These are phyloP conservation scores for Pyricularia sp. DNA, from an alignment of 2,329 filamentous ascomycete species.

Conservation along the genomic window DNA sequence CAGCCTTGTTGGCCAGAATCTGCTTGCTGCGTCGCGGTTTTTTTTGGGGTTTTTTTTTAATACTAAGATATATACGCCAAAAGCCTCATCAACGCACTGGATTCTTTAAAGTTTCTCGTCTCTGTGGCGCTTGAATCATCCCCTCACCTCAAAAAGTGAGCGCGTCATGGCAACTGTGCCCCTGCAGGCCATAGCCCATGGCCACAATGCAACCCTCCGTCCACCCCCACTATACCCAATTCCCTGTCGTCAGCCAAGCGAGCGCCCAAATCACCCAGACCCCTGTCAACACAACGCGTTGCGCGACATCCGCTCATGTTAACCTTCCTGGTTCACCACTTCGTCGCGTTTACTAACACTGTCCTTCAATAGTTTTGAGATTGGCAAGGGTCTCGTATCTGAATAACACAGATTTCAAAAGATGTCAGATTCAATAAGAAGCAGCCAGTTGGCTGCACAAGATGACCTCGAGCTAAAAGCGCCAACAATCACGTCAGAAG, in stretches of 20 bases:
- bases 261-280: neutral
- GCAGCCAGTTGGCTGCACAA: neutral
- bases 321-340: neutral
- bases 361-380: neutral
- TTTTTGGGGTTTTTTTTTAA: neutral
- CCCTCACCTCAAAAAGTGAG: neutral
- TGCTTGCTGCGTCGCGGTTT: too few species aligned
- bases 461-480: neutral
- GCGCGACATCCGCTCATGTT: neutral
- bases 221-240: neutral
- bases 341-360: neutral
- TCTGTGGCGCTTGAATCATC: neutral
- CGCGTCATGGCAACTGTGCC: neutral
- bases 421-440: neutral
- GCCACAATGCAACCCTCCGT: neutral
- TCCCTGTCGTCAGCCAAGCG: neutral
- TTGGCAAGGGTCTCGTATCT: neutral
- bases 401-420: neutral
- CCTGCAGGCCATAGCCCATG: neutral
- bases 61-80: neutral
- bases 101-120: neutral
- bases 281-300: neutral
- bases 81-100: neutral
- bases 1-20: neutral
- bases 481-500: neutral